A percentile compares a stretch with the other conserved stretches of the same genome.
These are phyloP conservation scores for Trichoderma lentiforme DNA, from an alignment of 2,329 filamentous ascomycete genomes.

Conservation along the genomic window DNA sequence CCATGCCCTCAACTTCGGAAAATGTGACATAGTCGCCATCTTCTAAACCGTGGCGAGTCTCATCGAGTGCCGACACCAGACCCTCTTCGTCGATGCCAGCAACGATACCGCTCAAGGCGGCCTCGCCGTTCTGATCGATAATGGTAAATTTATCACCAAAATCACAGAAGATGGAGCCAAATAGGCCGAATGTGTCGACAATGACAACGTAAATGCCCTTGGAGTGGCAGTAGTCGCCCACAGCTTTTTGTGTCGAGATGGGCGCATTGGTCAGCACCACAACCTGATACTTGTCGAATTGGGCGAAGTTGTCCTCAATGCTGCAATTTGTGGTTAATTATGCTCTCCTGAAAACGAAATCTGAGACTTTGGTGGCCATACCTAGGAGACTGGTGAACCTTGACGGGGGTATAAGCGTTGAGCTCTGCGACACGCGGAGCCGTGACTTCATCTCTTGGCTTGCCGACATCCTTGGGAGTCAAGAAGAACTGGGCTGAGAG, in stretches of 20 bases:
- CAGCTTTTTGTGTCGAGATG: slow-evolving; percentile 73
- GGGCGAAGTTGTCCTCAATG: slow-evolving; percentile 70
- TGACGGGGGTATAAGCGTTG: slow-evolving; percentile 92
- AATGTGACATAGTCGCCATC: slow-evolving; percentile 97
- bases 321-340: slow-evolving; percentile 35
- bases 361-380: slow-evolving; percentile 33
- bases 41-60: slow-evolving; percentile 90
- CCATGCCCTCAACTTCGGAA: slow-evolving; percentile 89
- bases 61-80: slow-evolving; percentile 86
- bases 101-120: slow-evolving; percentile 80
- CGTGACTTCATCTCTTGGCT: slow-evolving; percentile 82
- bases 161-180: slow-evolving; percentile 94
- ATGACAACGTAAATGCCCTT: slow-evolving; percentile 90
- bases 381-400: slow-evolving; percentile 63
- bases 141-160: slow-evolving; percentile 93
- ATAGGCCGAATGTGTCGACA: slow-evolving; percentile 87
- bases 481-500: slow-evolving; percentile 98
- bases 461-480: slow-evolving; percentile 80
- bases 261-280: slow-evolving; percentile 85
- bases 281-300: slow-evolving; percentile 88
- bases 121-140: slow-evolving; percentile 86
- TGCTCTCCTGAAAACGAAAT: not conserved
- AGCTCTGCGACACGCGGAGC: slow-evolving; percentile 88
- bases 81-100: slow-evolving; percentile 87
- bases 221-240: slow-evolving; percentile 90